A percentile compares a stretch with the other conserved stretches of the same genome.
Evolutionary conservation across 2,329 filamentous ascomycete genomes (phyloP).

Genomic region (Diaporthe longicolla): DNA sequence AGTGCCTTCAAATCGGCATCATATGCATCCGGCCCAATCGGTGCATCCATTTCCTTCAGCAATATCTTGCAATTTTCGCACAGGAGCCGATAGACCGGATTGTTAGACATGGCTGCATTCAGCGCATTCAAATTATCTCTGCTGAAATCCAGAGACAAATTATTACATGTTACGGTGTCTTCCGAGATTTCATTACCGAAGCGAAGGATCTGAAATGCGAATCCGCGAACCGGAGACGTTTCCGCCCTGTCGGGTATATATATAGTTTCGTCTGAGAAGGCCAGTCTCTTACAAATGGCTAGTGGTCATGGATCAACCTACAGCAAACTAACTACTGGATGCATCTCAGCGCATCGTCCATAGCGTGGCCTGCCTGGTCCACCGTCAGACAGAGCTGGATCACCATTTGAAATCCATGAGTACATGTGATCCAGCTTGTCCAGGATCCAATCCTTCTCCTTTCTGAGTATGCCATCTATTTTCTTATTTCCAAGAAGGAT

Average conservation of each 20-base stretch:
- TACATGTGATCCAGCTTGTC: too few species aligned
- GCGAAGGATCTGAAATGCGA: neutral
- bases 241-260: neutral
- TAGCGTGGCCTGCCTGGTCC: neutral
- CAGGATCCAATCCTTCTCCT: too few species aligned
- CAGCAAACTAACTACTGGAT: neutral
- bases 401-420: too few species aligned
- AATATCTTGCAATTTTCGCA: neutral
- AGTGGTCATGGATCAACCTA: neutral
- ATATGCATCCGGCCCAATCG: neutral
- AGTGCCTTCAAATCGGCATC: neutral
- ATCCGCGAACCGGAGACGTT: neutral
- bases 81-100: neutral
- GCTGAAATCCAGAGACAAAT: neutral
- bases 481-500: too few species aligned
- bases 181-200: neutral
- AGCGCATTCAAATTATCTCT: neutral
- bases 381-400: neutral
- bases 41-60: neutral
- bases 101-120: neutral
- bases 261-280: neutral
- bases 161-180: neutral
- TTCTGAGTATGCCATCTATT: too few species aligned
- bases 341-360: neutral
- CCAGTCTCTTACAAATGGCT: neutral